These are phyloP conservation scores for Wallacemonas sp. DNA, from an alignment of 208 protist species.

Conservation along the genomic window DNA sequence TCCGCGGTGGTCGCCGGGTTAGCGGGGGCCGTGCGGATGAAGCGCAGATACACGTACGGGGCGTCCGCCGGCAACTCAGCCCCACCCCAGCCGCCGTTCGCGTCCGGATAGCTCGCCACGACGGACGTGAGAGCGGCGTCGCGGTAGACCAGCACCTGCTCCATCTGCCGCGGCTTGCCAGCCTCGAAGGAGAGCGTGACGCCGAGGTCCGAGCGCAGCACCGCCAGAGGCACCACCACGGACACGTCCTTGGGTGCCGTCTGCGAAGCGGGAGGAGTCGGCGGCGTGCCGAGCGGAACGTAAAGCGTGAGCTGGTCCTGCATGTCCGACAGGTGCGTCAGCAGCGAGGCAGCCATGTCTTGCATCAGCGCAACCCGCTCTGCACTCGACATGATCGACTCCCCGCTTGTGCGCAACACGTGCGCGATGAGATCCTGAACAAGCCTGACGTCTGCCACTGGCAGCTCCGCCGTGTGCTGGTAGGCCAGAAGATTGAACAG, in stretches of 20 bases:
- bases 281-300: constrained; percentile 19
- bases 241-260: constrained; percentile 14
- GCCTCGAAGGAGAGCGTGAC: constrained; percentile 64
- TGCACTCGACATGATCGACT: not conserved
- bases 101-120: constrained; percentile 83
- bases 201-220: constrained; percentile 48
- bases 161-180: constrained; percentile 54
- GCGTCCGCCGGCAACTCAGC: constrained; percentile 33
- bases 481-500: constrained; percentile 27
- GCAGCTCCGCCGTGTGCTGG: constrained; percentile 26
- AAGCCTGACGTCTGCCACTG: constrained; percentile 25
- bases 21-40: not conserved
- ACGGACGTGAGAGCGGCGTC: constrained; percentile 69
- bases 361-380: constrained; percentile 30
- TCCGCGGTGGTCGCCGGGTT: not conserved
- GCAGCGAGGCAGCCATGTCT: constrained; percentile 46
- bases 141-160: constrained; percentile 77
- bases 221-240: constrained; percentile 59
- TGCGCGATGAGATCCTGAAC: constrained; percentile 23
- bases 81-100: constrained; percentile 72
- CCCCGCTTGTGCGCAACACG: constrained; percentile 24
- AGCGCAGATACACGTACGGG: constrained; percentile 40
- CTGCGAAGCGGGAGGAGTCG: not conserved
- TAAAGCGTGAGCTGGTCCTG: constrained; percentile 53
- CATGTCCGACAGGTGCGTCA: constrained; percentile 45